Percentiles rank a stretch among this genome's conserved stretches.
These are phyloP conservation scores for Microbotryum lychnidis-dioicae DNA, from an alignment of 1,284 basidiomycete species.

Conservation along the genomic window DNA sequence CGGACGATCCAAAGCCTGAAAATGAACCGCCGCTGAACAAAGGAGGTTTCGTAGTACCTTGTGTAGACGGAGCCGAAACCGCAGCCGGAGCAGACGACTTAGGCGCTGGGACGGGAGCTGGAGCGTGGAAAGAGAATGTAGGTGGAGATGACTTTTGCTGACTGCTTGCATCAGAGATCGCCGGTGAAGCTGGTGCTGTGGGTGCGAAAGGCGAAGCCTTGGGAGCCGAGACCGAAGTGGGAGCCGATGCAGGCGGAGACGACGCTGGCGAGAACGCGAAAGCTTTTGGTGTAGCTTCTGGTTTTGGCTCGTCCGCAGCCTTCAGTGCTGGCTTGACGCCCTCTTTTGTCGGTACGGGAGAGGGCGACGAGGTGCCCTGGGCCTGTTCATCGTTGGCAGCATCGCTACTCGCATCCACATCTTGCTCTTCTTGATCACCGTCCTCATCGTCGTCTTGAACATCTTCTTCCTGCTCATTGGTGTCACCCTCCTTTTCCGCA, in stretches of 20 bases:
- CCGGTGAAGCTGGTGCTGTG: neutral
- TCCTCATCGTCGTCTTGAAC: conserved; percentile 11
- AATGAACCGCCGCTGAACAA: neutral
- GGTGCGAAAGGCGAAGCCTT: neutral
- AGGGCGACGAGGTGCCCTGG: too few relatives aligned
- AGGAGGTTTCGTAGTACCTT: neutral
- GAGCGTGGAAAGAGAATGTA: neutral
- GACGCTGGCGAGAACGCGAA: conserved; percentile 9
- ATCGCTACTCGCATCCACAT: neutral
- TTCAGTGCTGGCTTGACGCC: too few relatives aligned
- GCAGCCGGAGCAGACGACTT: neutral
- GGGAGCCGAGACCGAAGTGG: neutral
- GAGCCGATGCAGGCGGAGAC: conserved; percentile 1
- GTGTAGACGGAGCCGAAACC: neutral
- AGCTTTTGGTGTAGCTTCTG: neutral
- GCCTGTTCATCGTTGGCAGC: neutral
- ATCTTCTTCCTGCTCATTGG: conserved; percentile 7
- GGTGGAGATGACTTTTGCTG: neutral
- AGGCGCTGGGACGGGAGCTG: neutral
- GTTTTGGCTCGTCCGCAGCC: too few relatives aligned
- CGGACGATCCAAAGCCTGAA: neutral
- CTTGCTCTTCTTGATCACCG: conserved; percentile 2
- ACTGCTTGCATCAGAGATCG: neutral
- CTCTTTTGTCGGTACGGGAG: too few relatives aligned
- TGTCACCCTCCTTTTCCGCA: conserved; percentile 5